phyloP scores from a whole-genome alignment of 2,329 filamentous ascomycete species.

The Calonectria fujianensis region DNA sequence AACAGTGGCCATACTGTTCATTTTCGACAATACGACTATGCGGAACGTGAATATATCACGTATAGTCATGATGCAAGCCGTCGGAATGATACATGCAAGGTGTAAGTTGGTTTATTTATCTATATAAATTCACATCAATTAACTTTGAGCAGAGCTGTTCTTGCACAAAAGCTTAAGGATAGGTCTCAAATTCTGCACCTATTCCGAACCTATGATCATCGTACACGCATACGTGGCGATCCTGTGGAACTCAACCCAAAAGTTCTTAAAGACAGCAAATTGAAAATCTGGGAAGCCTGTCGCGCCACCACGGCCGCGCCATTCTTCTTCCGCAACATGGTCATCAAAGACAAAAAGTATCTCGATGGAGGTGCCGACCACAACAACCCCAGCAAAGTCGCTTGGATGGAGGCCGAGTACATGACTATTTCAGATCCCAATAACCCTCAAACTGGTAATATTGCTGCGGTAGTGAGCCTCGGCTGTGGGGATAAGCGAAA shows the following conservation, averaged over 20 bases:
- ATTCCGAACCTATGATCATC: conserved; percentile 20
- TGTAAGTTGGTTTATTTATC: neutral
- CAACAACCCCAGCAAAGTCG: conserved; percentile 18
- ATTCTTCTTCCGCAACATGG: neutral
- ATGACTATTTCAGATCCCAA: neutral
- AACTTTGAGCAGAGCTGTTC: neutral
- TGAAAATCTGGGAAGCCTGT: conserved; percentile 22
- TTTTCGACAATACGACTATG: conserved; percentile 2
- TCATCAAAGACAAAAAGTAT: neutral
- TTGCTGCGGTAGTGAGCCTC: neutral
- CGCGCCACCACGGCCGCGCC: conserved; percentile 14
- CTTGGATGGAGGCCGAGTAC: conserved; percentile 6
- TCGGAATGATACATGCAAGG: conserved; percentile 17
- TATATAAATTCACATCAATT: neutral
- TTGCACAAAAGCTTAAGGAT: neutral
- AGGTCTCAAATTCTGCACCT: neutral
- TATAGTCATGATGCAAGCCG: neutral
- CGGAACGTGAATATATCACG: neutral
- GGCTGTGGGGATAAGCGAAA: neutral
- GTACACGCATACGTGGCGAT: neutral
- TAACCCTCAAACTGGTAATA: neutral
- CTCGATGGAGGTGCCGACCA: conserved; percentile 14
- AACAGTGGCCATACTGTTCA: neutral
- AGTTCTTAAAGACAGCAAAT: neutral
- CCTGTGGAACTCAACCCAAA: neutral